These are phyloP conservation scores for Penicillium coffeae DNA, from an alignment of 495 filamentous ascomycete species.

Conservation along the genomic window DNA sequence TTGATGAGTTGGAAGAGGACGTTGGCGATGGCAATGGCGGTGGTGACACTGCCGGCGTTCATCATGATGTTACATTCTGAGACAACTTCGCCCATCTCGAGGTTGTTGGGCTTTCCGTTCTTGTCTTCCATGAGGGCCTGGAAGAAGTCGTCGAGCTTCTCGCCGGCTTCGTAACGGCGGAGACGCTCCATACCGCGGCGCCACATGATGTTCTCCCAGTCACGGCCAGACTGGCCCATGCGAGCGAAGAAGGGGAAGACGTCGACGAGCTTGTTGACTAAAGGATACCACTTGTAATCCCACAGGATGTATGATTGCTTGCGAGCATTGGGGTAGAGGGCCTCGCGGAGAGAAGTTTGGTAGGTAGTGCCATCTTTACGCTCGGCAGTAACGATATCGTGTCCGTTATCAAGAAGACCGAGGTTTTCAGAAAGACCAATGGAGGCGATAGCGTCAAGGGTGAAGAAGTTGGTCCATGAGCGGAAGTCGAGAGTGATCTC, in stretches of 20 bases:
- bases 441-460: conserved; percentile 50
- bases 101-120: conserved; percentile 35
- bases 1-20: conserved; percentile 54
- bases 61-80: conserved; percentile 40
- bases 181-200: conserved; percentile 33
- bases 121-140: conserved; percentile 53
- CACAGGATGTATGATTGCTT: conserved; percentile 43
- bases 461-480: conserved; percentile 42
- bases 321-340: conserved; percentile 44
- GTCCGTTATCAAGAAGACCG: conserved; percentile 48
- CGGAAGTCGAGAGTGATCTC: conserved; percentile 40
- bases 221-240: conserved; percentile 20
- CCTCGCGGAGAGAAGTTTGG: conserved; percentile 37
- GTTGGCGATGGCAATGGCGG: conserved; percentile 48
- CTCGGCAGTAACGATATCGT: conserved; percentile 38
- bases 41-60: conserved; percentile 55
- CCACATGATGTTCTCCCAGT: conserved; percentile 43
- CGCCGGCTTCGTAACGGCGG: conserved; percentile 44
- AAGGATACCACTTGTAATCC: conserved; percentile 45
- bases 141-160: conserved; percentile 57
- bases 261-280: conserved; percentile 27
- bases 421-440: conserved; percentile 50
- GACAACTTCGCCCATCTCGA: conserved; percentile 32
- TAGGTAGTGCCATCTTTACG: conserved; percentile 40
- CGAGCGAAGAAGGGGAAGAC: conserved; percentile 29